Conservation (phyloP, 2,329 filamentous ascomycete genomes). For the Metarhizium anisopliae region DNA sequence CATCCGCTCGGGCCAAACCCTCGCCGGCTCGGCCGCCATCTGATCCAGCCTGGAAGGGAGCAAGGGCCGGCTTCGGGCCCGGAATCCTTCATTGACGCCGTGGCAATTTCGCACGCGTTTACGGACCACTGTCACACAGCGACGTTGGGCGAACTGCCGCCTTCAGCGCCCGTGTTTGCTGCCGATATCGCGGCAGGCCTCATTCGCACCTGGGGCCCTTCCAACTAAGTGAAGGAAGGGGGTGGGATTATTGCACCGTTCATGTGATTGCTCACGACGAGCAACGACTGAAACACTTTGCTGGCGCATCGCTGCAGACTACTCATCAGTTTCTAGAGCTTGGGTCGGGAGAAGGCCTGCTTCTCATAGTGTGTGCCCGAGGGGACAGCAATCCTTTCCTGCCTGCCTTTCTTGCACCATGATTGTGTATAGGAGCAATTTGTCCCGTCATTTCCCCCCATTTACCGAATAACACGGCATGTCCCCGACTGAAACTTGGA, state of each 20-base stretch:
- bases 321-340: conserved; percentile 42
- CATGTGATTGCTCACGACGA: conserved; percentile 23
- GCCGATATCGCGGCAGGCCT: conserved; percentile 47
- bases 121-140: conserved; percentile 59
- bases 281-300: conserved; percentile 8
- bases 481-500: too few relatives aligned
- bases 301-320: conserved; percentile 10
- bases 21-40: too few relatives aligned
- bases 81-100: conserved; percentile 42
- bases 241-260: too few relatives aligned
- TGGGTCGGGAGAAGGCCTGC: conserved; percentile 44
- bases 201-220: conserved; percentile 50
- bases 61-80: not conserved
- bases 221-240: conserved; percentile 23
- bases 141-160: conserved; percentile 47
- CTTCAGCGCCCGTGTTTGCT: conserved; percentile 48
- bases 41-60: not conserved
- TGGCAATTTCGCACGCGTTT: conserved; percentile 35
- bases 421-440: too few relatives aligned
- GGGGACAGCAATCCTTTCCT: not conserved
- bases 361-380: conserved; percentile 29
- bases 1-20: too few relatives aligned
- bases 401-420: too few relatives aligned
- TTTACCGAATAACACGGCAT: too few relatives aligned
- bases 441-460: too few relatives aligned